A percentile compares a stretch with the other conserved stretches of the same genome.
These are phyloP conservation scores for Verbena officinalis DNA, from an alignment of 257 asterid species.

Conservation along the genomic window DNA sequence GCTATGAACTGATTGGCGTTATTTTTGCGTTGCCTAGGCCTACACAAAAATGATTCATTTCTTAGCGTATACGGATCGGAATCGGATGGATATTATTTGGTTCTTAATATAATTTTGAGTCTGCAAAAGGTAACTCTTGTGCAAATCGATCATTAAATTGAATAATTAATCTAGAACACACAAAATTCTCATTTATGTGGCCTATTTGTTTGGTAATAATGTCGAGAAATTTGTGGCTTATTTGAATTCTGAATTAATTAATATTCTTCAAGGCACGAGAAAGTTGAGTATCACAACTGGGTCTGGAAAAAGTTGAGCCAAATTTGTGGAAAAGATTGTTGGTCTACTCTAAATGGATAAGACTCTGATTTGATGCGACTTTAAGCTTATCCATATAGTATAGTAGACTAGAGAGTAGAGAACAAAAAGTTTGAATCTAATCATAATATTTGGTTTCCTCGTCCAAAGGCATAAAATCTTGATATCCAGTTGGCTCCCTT, in stretches of 20 bases:
- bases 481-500: constrained; percentile 42
- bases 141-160: no score
- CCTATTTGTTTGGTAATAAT: neutral
- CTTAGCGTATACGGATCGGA: no score
- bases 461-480: constrained; percentile 38
- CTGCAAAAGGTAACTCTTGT: no score
- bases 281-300: neutral
- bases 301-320: neutral
- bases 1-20: no score
- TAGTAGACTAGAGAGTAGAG: neutral
- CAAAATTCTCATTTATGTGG: no score
- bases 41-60: neutral
- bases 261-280: neutral
- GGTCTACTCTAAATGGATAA: constrained; percentile 25
- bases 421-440: constrained; percentile 33
- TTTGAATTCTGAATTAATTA: neutral
- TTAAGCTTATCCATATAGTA: constrained; percentile 52
- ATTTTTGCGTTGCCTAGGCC: no score
- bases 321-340: constrained; percentile 15
- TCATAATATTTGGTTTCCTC: constrained; percentile 53
- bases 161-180: no score
- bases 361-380: constrained; percentile 29
- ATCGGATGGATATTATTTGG: no score
- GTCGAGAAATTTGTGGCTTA: neutral
- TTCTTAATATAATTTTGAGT: no score